Conservation (phyloP, 78 protist species). For the Chrysochromulina parva region DNA sequence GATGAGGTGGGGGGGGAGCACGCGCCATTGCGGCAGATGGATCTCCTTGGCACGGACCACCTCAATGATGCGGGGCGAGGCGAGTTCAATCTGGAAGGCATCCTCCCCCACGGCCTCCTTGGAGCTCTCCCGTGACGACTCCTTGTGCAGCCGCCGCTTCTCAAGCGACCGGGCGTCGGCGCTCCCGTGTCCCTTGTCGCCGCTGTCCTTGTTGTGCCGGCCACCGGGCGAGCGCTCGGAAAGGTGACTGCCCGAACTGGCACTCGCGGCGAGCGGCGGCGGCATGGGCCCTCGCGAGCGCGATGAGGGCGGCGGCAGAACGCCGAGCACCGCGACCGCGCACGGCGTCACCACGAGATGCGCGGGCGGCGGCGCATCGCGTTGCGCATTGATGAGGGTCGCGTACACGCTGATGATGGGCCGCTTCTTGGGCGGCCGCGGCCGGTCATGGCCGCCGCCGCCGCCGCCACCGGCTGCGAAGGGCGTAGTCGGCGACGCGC, state of each 20-base stretch:
- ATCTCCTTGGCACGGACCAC: neutral
- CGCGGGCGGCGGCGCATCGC: too few species aligned
- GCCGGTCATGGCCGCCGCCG: neutral
- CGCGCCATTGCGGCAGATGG: neutral
- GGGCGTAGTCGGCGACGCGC: neutral
- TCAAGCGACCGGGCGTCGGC: too few species aligned
- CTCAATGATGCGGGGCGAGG: slow-evolving; percentile 5
- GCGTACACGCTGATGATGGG: neutral
- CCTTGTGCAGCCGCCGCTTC: too few species aligned
- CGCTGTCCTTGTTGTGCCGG: too few species aligned
- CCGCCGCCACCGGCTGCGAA: neutral
- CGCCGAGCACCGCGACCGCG: too few species aligned
- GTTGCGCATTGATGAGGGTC: too few species aligned
- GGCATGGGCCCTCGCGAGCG: neutral
- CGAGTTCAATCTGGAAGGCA: neutral
- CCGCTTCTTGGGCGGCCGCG: neutral
- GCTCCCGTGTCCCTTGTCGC: too few species aligned
- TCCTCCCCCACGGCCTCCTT: neutral
- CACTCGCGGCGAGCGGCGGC: neutral
- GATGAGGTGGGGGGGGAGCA: neutral
- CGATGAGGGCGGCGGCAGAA: too few species aligned
- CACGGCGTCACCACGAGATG: too few species aligned
- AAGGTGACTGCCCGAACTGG: too few species aligned
- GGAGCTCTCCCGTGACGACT: too few species aligned
- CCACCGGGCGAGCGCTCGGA: too few species aligned